phyloP scores from a whole-genome alignment of 768 basidiomycete genomes.

The Termitomyces titanicus region DNA sequence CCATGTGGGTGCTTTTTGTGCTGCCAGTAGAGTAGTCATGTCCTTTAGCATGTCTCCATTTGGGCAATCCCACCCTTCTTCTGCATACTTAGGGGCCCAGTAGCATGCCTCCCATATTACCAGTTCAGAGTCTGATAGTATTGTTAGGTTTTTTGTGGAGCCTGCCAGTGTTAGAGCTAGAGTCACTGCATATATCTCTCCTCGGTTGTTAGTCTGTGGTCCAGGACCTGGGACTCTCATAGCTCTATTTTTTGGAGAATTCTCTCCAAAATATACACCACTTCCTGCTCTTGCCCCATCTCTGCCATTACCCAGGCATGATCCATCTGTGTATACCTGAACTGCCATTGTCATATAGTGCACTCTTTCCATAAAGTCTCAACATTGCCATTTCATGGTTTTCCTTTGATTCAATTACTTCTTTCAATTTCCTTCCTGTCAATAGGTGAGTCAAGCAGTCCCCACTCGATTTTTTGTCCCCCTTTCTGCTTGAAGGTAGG shows the following conservation, averaged over 20 bases:
- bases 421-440: background rate
- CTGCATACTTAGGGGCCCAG: constrained; percentile 28
- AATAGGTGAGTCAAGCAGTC: background rate
- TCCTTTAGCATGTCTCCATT: constrained; percentile 24
- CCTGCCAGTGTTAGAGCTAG: background rate
- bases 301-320: constrained; percentile 1
- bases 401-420: background rate
- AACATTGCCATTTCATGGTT: background rate
- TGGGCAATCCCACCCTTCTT: constrained; percentile 18
- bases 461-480: too few relatives aligned
- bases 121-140: constrained; percentile 11
- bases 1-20: background rate
- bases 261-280: constrained; percentile 4
- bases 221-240: constrained; percentile 1
- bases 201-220: background rate
- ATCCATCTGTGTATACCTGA: constrained; percentile 1
- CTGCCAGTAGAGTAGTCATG: constrained; percentile 13
- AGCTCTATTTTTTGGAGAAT: background rate
- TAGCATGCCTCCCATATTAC: constrained; percentile 30
- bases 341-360: background rate
- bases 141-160: background rate
- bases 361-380: background rate
- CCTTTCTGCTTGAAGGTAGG: background rate
- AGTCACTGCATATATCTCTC: background rate
- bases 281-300: background rate